These are phyloP conservation scores for Byssothecium circinans DNA, from an alignment of 2,329 filamentous ascomycete genomes.

Conservation along the genomic window DNA sequence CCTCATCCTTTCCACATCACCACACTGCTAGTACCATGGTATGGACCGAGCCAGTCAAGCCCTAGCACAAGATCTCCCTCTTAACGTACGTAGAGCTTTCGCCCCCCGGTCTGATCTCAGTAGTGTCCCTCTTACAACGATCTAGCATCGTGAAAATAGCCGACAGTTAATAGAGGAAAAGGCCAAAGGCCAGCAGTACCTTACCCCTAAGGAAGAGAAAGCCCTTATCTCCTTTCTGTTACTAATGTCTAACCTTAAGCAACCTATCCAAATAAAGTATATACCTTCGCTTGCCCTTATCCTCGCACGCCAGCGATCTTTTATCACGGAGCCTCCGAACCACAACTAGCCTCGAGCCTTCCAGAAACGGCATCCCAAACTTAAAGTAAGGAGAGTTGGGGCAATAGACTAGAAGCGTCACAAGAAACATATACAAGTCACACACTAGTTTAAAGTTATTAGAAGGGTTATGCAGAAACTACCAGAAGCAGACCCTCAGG, in stretches of 20 bases:
- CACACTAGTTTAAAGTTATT: conserved; percentile 16
- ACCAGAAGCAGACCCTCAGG: too few species aligned
- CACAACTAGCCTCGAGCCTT: conserved; percentile 19
- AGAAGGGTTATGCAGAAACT: conserved; percentile 10
- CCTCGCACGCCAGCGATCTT: conserved; percentile 12
- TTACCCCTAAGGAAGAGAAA: conserved; percentile 31
- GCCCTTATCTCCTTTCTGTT: conserved; percentile 23
- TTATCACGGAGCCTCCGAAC: conserved; percentile 10
- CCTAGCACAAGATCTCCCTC: conserved; percentile 8
- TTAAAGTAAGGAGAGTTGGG: not conserved
- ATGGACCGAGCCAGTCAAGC: conserved; percentile 14
- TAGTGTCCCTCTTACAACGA: conserved; percentile 22
- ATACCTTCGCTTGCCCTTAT: conserved; percentile 20
- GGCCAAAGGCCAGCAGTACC: conserved; percentile 32
- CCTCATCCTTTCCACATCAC: not conserved
- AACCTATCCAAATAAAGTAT: conserved; percentile 23
- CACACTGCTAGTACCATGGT: not conserved
- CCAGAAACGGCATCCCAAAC: not conserved
- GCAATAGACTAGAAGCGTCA: conserved; percentile 11
- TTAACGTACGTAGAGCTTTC: conserved; percentile 9
- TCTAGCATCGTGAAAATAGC: conserved; percentile 18
- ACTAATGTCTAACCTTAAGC: conserved; percentile 16
- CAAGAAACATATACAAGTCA: conserved; percentile 10
- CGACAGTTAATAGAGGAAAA: conserved; percentile 28
- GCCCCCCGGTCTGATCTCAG: conserved; percentile 6